Evolutionary conservation across 2,329 filamentous ascomycete genomes (phyloP), one percentile per base, ranked within the genome.

Genomic region (Colletotrichum tanaceti): DNA sequence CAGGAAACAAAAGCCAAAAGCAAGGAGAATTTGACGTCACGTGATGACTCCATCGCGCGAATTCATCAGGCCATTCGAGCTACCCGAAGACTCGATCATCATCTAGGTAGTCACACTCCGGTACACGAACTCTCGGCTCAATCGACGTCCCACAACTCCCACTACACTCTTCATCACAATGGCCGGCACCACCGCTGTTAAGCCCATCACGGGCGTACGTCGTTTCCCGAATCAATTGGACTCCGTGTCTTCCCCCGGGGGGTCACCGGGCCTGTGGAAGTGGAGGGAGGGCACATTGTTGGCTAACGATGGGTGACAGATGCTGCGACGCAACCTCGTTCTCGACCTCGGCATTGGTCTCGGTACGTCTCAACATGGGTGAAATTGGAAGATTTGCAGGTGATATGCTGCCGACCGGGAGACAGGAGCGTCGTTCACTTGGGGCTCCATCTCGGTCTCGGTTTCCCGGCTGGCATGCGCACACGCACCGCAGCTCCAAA

Each of bases 151-250:
- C 54, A 64, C 63, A 55, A 61, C 63, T 46, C 43, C 49, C 44
- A 60, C 47, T 41, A 52, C 46, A 71, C 50, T 61, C 32, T 35
- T 18, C 35, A 68, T 79, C 78, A 82, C 73, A 79, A 87, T 87
- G 85, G 84, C 86, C 74, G 68, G 68, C 65, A 57, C 70, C 46
- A 69, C 69, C 58, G 65, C 70, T 69, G 76, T 88, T 79, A 81
- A 82, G 75, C 87, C 86, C 70, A 87, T 89, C 73, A 87, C 85
- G 72, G 87, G 87, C 76, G 87, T 89, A 87, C 72, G 87, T 86
- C 72, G 87, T 86, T 68, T 72, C 22, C 55, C 28, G 53, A 49
- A 68, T 70, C 78, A 80, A 81, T 80, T 75, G 76, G 46, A 32
- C 53, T 13, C 46, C 11, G 22, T 32, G n/a, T 28, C 10, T 39